These are phyloP conservation scores for Avicennia marina DNA, from an alignment of 257 asterid genomes.

Conservation along the genomic window DNA sequence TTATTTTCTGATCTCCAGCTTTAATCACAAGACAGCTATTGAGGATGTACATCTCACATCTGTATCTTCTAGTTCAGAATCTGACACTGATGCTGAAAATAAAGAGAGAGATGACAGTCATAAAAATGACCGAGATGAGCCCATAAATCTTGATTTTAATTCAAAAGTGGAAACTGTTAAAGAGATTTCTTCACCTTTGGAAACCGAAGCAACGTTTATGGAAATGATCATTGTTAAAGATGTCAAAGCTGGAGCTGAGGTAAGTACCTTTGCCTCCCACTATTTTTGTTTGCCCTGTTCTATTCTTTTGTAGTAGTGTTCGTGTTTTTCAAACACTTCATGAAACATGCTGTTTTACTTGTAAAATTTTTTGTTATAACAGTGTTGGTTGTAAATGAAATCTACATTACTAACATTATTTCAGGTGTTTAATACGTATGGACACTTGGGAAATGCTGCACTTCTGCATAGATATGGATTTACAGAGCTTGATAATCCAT, in stretches of 20 bases:
- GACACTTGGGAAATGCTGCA: constrained; percentile 85
- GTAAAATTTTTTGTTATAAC: neutral
- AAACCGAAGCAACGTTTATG: constrained; percentile 42
- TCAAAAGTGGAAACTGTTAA: constrained; percentile 11
- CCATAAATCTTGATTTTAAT: constrained; percentile 20
- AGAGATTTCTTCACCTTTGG: constrained; percentile 45
- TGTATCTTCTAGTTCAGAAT: constrained; percentile 45
- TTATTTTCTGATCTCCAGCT: constrained; percentile 42
- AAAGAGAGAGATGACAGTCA: constrained; percentile 22
- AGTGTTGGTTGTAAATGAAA: neutral
- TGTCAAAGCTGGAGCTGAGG: constrained; percentile 78
- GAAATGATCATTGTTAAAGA: constrained; percentile 81
- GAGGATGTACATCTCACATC: constrained; percentile 90
- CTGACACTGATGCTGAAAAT: constrained; percentile 31
- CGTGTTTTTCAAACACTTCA: neutral
- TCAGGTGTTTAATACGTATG: constrained; percentile 91
- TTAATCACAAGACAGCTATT: constrained; percentile 90
- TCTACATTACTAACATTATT: constrained; percentile 11
- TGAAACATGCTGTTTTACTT: neutral
- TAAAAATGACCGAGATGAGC: constrained; percentile 30
- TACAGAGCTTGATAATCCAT: constrained; percentile 78
- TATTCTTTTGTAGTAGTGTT: neutral
- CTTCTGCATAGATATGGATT: constrained; percentile 92
- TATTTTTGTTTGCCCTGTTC: neutral
- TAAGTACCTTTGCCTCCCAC: constrained; percentile 23